Percentiles rank a stretch among this genome's conserved stretches.
These are phyloP conservation scores for Fusarium subtropicale DNA, from an alignment of 2,329 filamentous ascomycete genomes.

Conservation along the genomic window DNA sequence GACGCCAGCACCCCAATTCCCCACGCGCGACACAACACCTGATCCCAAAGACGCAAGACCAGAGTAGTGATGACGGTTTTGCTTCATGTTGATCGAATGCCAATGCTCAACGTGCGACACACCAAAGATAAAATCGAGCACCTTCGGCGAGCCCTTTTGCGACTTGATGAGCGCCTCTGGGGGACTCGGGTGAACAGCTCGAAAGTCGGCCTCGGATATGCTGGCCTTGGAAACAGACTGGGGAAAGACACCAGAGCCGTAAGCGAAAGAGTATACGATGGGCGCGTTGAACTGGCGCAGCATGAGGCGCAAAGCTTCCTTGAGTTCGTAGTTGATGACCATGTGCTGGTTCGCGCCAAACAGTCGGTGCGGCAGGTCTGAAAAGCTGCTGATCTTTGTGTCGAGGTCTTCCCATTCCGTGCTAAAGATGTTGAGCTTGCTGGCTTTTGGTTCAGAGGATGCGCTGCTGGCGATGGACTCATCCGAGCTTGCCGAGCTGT, in stretches of 20 bases:
- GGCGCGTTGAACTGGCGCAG: constrained; percentile 92
- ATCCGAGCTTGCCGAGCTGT: constrained; percentile 21
- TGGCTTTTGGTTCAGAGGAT: constrained; percentile 40
- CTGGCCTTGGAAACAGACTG: constrained; percentile 69
- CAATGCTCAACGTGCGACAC: constrained; percentile 96
- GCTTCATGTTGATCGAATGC: constrained; percentile 90
- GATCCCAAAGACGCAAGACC: constrained; percentile 85
- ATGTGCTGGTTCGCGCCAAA: constrained; percentile 98
- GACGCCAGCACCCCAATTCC: constrained; percentile 93
- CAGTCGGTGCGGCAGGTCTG: constrained; percentile 59
- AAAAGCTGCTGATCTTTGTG: constrained; percentile 57
- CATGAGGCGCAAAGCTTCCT: constrained; percentile 86
- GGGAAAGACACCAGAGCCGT: constrained; percentile 95
- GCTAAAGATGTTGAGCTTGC: constrained; percentile 54
- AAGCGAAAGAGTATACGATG: constrained; percentile 96
- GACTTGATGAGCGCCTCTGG: constrained; percentile 84
- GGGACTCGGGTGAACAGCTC: constrained; percentile 82
- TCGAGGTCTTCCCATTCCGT: constrained; percentile 60
- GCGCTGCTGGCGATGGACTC: constrained; percentile 28
- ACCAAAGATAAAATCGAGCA: constrained; percentile 99
- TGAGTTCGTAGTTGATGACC: constrained; percentile 94
- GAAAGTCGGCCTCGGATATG: constrained; percentile 67
- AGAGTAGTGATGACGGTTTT: constrained; percentile 94
- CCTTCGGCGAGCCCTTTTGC: constrained; percentile 89
- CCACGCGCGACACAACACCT: constrained; percentile 83